A percentile compares a stretch with the other conserved stretches of the same genome.
Conservation (phyloP, 352 stramenopile species). For the Phytophthora cryptogea region DNA sequence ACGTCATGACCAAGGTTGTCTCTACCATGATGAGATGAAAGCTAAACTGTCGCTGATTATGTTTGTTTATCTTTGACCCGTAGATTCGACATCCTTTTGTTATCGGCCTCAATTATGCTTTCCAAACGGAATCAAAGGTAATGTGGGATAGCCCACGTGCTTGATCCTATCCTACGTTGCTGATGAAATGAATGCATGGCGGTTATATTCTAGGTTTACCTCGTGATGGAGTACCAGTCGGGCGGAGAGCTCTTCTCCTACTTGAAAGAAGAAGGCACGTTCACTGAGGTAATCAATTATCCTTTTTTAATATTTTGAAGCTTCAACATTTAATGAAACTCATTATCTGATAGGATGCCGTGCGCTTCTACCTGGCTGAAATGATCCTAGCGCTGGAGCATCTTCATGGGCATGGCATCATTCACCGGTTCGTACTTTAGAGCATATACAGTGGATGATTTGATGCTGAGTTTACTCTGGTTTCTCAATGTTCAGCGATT, state of each 20-base stretch:
- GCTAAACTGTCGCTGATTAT: background rate
- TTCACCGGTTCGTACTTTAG: conserved; percentile 59
- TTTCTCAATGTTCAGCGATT: conserved; percentile 46
- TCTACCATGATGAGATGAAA: background rate
- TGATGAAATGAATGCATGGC: background rate
- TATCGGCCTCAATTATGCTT: conserved; percentile 76
- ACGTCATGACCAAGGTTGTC: conserved; percentile 83
- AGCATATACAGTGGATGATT: too few species aligned
- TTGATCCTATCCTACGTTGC: background rate
- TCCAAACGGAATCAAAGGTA: conserved; percentile 87
- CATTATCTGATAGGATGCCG: conserved; percentile 46
- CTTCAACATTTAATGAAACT: background rate
- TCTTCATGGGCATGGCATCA: conserved; percentile 82
- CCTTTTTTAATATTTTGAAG: background rate
- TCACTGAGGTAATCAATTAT: conserved; percentile 50
- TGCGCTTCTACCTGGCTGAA: conserved; percentile 83
- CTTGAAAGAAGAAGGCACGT: conserved; percentile 64
- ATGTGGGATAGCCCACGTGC: background rate
- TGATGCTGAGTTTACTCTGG: background rate
- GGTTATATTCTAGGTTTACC: conserved; percentile 50
- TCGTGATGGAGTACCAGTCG: conserved; percentile 82
- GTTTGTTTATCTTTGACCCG: background rate
- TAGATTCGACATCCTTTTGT: conserved; percentile 85
- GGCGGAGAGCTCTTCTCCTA: conserved; percentile 85
- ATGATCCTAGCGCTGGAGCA: conserved; percentile 86